Evolutionary conservation across 192 early-diverging fungal species (phyloP).

Genomic region (Umbelopsis vinacea): DNA sequence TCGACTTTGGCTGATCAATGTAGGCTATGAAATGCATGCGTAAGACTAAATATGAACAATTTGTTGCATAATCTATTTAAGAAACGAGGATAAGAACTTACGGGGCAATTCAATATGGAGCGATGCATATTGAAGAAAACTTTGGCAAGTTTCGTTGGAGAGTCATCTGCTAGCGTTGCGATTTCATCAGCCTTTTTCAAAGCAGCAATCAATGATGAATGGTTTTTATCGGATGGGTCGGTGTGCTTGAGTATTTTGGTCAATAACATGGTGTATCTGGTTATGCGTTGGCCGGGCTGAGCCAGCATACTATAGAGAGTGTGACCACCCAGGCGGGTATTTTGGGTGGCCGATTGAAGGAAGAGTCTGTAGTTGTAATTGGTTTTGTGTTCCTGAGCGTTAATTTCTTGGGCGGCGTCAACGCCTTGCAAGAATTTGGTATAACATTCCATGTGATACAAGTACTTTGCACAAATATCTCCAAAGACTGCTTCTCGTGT

Average conservation of each 20-base stretch:
- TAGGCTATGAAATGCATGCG: constrained; percentile 19
- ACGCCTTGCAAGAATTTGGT: constrained; percentile 60
- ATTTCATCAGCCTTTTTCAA: constrained; percentile 35
- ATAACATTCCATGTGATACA: constrained; percentile 44
- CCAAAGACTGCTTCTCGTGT: constrained; percentile 41
- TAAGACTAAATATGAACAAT: not conserved
- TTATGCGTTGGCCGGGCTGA: constrained; percentile 37
- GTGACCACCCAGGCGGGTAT: constrained; percentile 58
- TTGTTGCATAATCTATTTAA: not conserved
- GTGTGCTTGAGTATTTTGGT: constrained; percentile 36
- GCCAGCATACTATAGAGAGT: constrained; percentile 41
- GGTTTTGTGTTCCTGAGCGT: constrained; percentile 31
- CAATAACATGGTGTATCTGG: constrained; percentile 35
- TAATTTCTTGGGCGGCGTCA: constrained; percentile 31
- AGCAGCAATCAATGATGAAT: constrained; percentile 19
- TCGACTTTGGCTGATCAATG: constrained; percentile 37
- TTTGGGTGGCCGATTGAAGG: constrained; percentile 45
- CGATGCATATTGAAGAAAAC: constrained; percentile 37
- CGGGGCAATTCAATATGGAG: constrained; percentile 37
- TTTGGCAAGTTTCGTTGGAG: constrained; percentile 36
- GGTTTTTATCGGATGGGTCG: constrained; percentile 23
- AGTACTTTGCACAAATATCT: constrained; percentile 39
- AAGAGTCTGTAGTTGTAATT: constrained; percentile 25
- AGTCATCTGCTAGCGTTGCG: constrained; percentile 40
- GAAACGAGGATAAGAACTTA: constrained; percentile 11